phyloP scores from a whole-genome alignment of 1,139 yeast species.

The Komagataea norvegica region DNA sequence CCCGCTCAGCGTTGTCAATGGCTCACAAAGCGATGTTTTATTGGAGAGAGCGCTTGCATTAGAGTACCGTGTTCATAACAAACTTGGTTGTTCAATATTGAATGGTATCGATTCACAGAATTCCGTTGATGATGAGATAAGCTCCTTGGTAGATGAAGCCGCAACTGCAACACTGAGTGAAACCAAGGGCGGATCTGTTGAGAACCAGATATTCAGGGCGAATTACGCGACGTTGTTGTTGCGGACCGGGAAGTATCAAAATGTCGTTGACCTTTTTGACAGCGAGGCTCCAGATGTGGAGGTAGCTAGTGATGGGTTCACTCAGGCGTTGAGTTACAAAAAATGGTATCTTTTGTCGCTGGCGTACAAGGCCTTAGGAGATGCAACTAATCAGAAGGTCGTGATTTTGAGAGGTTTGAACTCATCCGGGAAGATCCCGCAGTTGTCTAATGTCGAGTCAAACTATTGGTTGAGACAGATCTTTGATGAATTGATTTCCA shows the following conservation, averaged over 20 bases:
- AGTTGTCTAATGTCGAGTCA: slow-evolving; percentile 6
- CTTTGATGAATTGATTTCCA: slow-evolving; percentile 7
- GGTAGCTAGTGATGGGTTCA: neutral
- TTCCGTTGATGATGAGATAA: neutral
- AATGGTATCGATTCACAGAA: neutral
- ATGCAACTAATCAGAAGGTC: neutral
- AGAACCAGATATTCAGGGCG: neutral
- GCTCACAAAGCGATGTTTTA: too few species aligned
- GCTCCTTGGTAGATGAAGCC: too few species aligned
- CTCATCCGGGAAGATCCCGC: slow-evolving; percentile 2
- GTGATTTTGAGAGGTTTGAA: slow-evolving; percentile 3
- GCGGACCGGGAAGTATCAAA: neutral
- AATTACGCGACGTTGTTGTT: neutral
- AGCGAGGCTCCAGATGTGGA: neutral
- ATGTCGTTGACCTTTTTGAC: neutral
- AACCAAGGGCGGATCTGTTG: neutral
- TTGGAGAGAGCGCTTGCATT: too few species aligned
- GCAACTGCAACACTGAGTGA: neutral
- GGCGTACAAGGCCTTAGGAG: neutral
- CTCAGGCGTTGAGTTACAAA: neutral
- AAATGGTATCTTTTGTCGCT: neutral
- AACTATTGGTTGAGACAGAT: slow-evolving; percentile 12
- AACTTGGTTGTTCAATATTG: too few species aligned
- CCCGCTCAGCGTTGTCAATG: too few species aligned
- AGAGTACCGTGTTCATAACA: neutral